A percentile compares a stretch with the other conserved stretches of the same genome.
phyloP scores from a whole-genome alignment of 768 basidiomycete genomes.

The Mycena capillaripes region DNA sequence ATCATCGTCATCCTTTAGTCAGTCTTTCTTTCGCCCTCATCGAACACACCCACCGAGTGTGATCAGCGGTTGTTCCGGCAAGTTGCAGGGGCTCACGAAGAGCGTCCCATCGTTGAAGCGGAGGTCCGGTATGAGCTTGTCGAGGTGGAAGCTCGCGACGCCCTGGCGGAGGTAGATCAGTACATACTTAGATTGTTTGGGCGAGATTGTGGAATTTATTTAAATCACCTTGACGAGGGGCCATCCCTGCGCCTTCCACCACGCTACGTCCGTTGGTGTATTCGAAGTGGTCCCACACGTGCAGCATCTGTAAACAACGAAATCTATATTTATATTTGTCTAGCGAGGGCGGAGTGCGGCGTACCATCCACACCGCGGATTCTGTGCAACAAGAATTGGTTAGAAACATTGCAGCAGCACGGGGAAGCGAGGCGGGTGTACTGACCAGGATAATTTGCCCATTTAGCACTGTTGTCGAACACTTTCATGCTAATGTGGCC shows the following conservation, averaged over 20 bases:
- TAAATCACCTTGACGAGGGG: slow-evolving; percentile 78
- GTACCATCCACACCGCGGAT: slow-evolving; percentile 82
- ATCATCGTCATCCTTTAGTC: not conserved
- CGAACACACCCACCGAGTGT: slow-evolving; percentile 68
- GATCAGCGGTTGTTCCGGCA: slow-evolving; percentile 79
- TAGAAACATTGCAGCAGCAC: not conserved
- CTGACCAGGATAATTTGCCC: slow-evolving; percentile 82
- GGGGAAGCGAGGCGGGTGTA: too few species aligned
- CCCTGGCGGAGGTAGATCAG: slow-evolving; percentile 53
- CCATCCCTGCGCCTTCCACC: slow-evolving; percentile 83
- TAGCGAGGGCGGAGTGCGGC: slow-evolving; percentile 29
- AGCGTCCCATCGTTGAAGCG: slow-evolving; percentile 80
- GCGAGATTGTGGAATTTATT: too few species aligned
- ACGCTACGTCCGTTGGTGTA: slow-evolving; percentile 74
- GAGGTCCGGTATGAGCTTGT: slow-evolving; percentile 75
- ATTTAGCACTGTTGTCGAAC: slow-evolving; percentile 67
- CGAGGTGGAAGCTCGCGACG: slow-evolving; percentile 78
- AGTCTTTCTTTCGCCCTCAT: not conserved
- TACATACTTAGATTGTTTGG: not conserved
- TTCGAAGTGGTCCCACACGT: slow-evolving; percentile 87
- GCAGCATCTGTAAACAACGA: slow-evolving; percentile 68
- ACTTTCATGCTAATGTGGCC: slow-evolving; percentile 87
- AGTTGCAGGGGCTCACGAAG: slow-evolving; percentile 82
- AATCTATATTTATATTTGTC: not conserved
- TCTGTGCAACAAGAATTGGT: slow-evolving; percentile 54